These are phyloP conservation scores for Fusarium acutatum DNA, from an alignment of 2,329 filamentous ascomycete genomes.

Conservation along the genomic window DNA sequence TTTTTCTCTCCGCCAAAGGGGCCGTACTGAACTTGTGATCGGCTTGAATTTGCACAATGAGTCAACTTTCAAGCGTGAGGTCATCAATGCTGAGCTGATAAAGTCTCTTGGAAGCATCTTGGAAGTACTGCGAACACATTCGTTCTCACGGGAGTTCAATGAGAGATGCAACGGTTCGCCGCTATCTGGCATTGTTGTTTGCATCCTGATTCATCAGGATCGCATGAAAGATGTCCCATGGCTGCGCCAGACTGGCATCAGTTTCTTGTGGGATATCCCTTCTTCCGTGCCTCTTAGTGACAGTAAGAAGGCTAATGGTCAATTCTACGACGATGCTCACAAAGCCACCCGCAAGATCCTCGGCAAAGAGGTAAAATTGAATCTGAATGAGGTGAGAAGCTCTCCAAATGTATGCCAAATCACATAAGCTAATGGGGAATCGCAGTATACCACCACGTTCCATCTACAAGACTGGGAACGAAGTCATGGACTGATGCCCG, in stretches of 20 bases:
- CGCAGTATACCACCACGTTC: not conserved
- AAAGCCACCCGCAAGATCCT: not conserved
- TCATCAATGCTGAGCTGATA: not conserved
- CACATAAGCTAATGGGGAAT: not conserved
- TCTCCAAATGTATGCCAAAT: accelerated
- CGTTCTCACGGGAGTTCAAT: not conserved
- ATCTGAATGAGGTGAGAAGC: not conserved
- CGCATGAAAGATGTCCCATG: not conserved
- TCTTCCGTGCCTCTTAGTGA: not conserved
- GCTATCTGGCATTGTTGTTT: not conserved
- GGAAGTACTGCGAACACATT: not conserved
- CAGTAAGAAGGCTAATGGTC: not conserved
- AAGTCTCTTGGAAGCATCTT: not conserved
- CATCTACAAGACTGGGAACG: not conserved
- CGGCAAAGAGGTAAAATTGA: not conserved
- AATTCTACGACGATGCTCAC: not conserved
- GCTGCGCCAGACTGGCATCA: not conserved
- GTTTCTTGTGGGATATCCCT: not conserved
- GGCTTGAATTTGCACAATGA: not conserved
- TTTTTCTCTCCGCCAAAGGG: not conserved
- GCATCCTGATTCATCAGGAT: not conserved
- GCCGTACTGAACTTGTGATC: not conserved
- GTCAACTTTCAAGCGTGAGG: not conserved
- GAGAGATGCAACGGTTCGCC: not conserved
- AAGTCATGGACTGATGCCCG: not conserved